A percentile compares a stretch with the other conserved stretches of the same genome.
These are phyloP conservation scores for Umbelopsis sp. DNA, from an alignment of 371 early-diverging fungal genomes.

Conservation along the genomic window DNA sequence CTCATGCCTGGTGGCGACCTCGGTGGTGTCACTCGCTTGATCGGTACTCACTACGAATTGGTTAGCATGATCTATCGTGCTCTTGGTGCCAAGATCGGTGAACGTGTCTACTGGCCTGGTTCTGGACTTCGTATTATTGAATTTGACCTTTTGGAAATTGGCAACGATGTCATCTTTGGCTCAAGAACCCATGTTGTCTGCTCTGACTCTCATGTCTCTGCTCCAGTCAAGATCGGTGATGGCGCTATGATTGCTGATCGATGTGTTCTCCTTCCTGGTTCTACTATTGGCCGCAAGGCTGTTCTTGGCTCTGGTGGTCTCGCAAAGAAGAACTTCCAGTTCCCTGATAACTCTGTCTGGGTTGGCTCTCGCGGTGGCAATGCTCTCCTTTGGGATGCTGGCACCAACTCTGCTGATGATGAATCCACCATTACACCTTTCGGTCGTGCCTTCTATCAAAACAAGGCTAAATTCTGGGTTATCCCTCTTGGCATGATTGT, in stretches of 20 bases:
- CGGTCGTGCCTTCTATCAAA: slow-evolving; percentile 31
- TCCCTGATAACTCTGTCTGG: slow-evolving; percentile 28
- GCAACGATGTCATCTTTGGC: slow-evolving; percentile 39
- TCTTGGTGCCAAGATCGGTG: slow-evolving; percentile 35
- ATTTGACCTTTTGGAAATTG: slow-evolving; percentile 32
- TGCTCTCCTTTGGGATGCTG: slow-evolving; percentile 30
- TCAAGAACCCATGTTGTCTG: slow-evolving; percentile 27
- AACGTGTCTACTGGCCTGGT: slow-evolving; percentile 40
- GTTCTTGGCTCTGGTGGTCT: slow-evolving; percentile 33
- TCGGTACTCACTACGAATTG: slow-evolving; percentile 33
- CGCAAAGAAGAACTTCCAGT: slow-evolving; percentile 21
- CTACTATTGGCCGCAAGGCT: slow-evolving; percentile 23
- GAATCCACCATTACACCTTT: slow-evolving; percentile 29
- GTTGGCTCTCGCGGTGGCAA: slow-evolving; percentile 28
- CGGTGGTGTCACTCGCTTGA: slow-evolving; percentile 25
- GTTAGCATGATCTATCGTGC: slow-evolving; percentile 27
- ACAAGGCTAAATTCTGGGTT: slow-evolving; percentile 24
- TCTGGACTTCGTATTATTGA: slow-evolving; percentile 28
- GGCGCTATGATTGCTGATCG: slow-evolving; percentile 41
- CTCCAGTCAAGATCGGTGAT: slow-evolving; percentile 24
- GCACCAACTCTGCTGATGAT: slow-evolving; percentile 15
- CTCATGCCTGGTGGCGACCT: slow-evolving; percentile 23
- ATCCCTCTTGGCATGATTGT: slow-evolving; percentile 16
- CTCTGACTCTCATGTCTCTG: slow-evolving; percentile 23
- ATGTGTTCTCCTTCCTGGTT: slow-evolving; percentile 34